Conservation (phyloP, 352 stramenopile species). For the Phytophthora melonis region DNA sequence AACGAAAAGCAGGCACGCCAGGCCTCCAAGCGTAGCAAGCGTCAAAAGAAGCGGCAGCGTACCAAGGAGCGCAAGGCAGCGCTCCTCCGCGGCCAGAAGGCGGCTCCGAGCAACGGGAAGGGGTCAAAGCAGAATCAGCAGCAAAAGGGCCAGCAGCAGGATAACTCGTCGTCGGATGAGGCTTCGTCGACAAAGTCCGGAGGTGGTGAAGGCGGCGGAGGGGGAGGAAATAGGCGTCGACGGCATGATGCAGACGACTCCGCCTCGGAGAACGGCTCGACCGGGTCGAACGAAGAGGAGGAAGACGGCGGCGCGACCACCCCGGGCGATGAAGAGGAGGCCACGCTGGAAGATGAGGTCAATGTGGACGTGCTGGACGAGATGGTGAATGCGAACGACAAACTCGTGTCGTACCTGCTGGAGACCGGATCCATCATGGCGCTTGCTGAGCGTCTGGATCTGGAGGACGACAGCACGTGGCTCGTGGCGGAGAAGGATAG, state of each 20-base stretch:
- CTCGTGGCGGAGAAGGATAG: constrained; percentile 87
- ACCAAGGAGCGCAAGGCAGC: constrained; percentile 87
- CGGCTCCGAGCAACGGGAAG: constrained; percentile 34
- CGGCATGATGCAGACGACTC: constrained; percentile 68
- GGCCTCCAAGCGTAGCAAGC: constrained; percentile 86
- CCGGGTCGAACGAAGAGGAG: constrained; percentile 57
- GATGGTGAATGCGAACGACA: constrained; percentile 88
- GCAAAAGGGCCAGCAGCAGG: constrained; percentile 51
- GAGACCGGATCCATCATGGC: constrained; percentile 90
- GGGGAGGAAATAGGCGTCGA: constrained; percentile 39
- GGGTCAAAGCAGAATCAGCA: constrained; percentile 45
- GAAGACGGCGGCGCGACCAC: constrained; percentile 46
- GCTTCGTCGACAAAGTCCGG: constrained; percentile 52
- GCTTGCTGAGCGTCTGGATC: constrained; percentile 79
- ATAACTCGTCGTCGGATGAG: constrained; percentile 69
- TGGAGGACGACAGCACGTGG: constrained; percentile 88
- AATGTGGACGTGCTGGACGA: constrained; percentile 77
- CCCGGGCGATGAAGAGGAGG: constrained; percentile 44
- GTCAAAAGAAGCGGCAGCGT: constrained; percentile 86
- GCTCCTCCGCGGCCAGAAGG: constrained; percentile 53
- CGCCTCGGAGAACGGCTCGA: constrained; percentile 63
- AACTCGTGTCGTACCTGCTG: constrained; percentile 85
- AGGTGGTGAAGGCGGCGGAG: constrained; percentile 1
- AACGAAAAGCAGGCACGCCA: constrained; percentile 91
- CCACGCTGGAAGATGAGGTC: constrained; percentile 50